Evolutionary conservation across 768 basidiomycete genomes (phyloP), one percentile per base, ranked within the genome.

Genomic region (Lactarius akahatsu): DNA sequence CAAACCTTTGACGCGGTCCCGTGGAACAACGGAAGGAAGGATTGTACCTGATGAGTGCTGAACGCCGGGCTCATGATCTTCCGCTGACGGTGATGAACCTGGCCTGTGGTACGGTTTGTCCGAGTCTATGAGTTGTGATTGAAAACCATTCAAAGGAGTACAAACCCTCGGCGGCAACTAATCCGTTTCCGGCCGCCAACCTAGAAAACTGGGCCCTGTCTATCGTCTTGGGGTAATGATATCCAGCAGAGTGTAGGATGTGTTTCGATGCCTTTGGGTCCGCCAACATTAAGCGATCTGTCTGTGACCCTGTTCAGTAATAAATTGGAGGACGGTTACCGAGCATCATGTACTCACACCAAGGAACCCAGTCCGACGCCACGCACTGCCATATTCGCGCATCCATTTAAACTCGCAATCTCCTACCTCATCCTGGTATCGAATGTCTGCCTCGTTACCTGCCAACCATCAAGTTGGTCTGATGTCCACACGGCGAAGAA

Each of bases 1-100:
- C 62, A 11, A 15, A 72, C 73, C 68, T 72, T 74, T 13, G 45
- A 66, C 26, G 20, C 70, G 1, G 66, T 66, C 11, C 45, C n/a
- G 3, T 69, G 69, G 64, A 74, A 74, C 23, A 72, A 50, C 6
- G 73, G 69, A 45, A 73, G 62, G 69, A 70, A 73, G 18, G 73
- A 69, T 52, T 64, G 64, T 28, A 74, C 54, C 34, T 73, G 72
- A 23, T 61, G 50, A 1, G 71, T 66, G 13, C 64, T 68, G 67
- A 74, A 74, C 11, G 73, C 73, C 2, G 73, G 72, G 23, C 66
- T 72, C 72, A 74, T 73, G 47, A 74, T 72, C 65, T 70, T 74
- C 23, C 73, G 63, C 45, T 71, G 69, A 18, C 73, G 71, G 23
- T 67, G 58, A 52, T 74, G 73, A 32, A 68, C 61, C 30, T 69